phyloP scores from a whole-genome alignment of 306 rosid genomes.

The Echinosophora koreensis region DNA sequence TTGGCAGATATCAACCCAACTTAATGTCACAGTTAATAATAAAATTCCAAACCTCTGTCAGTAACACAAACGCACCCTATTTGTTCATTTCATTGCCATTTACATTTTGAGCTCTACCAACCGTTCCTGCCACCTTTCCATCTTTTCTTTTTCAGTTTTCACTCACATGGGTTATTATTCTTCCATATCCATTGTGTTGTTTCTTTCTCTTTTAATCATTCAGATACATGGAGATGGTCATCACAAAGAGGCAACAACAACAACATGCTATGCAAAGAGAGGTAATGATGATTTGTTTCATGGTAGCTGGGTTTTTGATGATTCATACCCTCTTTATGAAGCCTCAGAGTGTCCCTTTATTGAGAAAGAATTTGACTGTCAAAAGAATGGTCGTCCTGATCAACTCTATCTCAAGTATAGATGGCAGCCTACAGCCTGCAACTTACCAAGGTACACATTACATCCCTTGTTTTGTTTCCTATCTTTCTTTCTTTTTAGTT shows the following conservation, averaged over 20 bases:
- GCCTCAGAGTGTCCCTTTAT: constrained; percentile 60
- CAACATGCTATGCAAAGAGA: neutral
- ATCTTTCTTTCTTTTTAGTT: too few relatives aligned
- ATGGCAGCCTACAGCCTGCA: constrained; percentile 78
- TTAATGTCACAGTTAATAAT: neutral
- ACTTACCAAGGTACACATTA: constrained; percentile 63
- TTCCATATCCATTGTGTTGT: constrained; percentile 25
- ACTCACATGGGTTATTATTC: constrained; percentile 47
- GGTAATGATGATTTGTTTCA: constrained; percentile 63
- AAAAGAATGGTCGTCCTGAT: constrained; percentile 71
- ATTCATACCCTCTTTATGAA: constrained; percentile 70
- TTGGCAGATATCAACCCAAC: neutral
- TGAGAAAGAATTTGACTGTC: constrained; percentile 67
- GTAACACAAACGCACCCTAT: neutral
- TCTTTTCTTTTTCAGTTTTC: neutral
- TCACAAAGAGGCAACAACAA: neutral
- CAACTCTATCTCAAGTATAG: constrained; percentile 61
- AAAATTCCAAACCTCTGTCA: neutral
- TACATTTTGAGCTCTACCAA: constrained; percentile 7
- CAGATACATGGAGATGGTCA: constrained; percentile 32
- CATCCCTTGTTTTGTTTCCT: too few relatives aligned
- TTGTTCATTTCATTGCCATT: neutral
- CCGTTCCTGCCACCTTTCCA: constrained; percentile 1
- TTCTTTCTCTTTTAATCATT: constrained; percentile 34
- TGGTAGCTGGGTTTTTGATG: constrained; percentile 74